Conservation (phyloP, 768 basidiomycete genomes). For the Myochromella boudieri region DNA sequence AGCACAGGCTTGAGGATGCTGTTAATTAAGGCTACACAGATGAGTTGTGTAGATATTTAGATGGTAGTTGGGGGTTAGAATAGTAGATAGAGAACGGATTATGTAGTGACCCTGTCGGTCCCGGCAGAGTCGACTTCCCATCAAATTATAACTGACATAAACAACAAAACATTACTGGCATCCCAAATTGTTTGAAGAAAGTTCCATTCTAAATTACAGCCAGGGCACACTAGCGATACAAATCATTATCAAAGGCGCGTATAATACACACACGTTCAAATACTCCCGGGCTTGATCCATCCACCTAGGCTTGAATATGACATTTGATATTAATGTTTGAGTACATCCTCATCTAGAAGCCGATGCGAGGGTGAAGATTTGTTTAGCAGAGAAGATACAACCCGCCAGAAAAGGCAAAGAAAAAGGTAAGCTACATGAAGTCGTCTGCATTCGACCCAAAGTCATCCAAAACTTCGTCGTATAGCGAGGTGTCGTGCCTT, state of each 20-base stretch:
- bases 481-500: slow-evolving; percentile 77
- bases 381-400: neutral
- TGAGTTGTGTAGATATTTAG: slow-evolving; percentile 11
- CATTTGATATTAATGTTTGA: too few species aligned
- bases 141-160: too few species aligned
- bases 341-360: slow-evolving; percentile 8
- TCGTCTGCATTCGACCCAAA: slow-evolving; percentile 74
- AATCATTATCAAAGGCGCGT: neutral
- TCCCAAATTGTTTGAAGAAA: neutral
- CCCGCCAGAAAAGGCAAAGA: neutral
- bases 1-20: slow-evolving; percentile 20
- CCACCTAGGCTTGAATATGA: slow-evolving; percentile 1
- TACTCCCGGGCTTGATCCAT: slow-evolving; percentile 12
- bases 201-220: neutral
- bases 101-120: too few species aligned
- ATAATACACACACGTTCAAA: slow-evolving; percentile 1
- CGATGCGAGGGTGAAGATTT: neutral
- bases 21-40: slow-evolving; percentile 1
- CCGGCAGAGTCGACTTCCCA: too few species aligned
- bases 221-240: neutral
- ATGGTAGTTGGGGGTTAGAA: too few species aligned
- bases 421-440: slow-evolving; percentile 73
- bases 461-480: slow-evolving; percentile 92
- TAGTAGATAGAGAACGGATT: too few species aligned
- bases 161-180: too few species aligned